These are phyloP conservation scores for Pezicula radicicola DNA, from an alignment of 2,329 filamentous ascomycete species.

Conservation along the genomic window DNA sequence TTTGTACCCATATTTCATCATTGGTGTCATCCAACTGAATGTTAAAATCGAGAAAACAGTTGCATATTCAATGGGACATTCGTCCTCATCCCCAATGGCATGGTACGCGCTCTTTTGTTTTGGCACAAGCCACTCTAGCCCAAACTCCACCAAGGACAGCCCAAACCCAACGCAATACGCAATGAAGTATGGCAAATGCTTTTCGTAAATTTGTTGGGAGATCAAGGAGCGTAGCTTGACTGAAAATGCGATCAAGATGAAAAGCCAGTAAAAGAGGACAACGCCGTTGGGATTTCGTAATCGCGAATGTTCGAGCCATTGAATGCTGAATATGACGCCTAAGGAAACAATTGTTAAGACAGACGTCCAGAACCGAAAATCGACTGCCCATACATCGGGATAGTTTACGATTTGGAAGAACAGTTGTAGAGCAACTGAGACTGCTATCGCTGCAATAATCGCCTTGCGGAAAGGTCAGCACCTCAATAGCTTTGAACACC, in stretches of 20 bases:
- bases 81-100: conserved; percentile 63
- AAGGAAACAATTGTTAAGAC: conserved; percentile 59
- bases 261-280: conserved; percentile 71
- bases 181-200: conserved; percentile 60
- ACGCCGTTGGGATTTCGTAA: conserved; percentile 68
- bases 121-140: conserved; percentile 65
- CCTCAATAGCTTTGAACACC: conserved; percentile 9
- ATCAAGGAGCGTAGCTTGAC: conserved; percentile 69
- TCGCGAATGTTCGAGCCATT: conserved; percentile 69
- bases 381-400: conserved; percentile 55
- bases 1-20: conserved; percentile 95
- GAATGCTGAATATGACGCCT: conserved; percentile 59
- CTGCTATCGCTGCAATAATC: conserved; percentile 54
- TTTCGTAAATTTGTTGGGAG: conserved; percentile 53
- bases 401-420: conserved; percentile 59
- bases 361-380: conserved; percentile 71
- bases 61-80: conserved; percentile 78
- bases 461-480: conserved; percentile 34
- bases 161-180: conserved; percentile 58
- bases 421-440: conserved; percentile 57
- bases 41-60: conserved; percentile 91
- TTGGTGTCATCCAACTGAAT: conserved; percentile 97
- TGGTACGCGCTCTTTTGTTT: conserved; percentile 69
- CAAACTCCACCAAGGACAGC: conserved; percentile 58
- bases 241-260: conserved; percentile 60